Conservation (phyloP, 2,329 filamentous ascomycete species). For the Colletotrichum sp. region DNA sequence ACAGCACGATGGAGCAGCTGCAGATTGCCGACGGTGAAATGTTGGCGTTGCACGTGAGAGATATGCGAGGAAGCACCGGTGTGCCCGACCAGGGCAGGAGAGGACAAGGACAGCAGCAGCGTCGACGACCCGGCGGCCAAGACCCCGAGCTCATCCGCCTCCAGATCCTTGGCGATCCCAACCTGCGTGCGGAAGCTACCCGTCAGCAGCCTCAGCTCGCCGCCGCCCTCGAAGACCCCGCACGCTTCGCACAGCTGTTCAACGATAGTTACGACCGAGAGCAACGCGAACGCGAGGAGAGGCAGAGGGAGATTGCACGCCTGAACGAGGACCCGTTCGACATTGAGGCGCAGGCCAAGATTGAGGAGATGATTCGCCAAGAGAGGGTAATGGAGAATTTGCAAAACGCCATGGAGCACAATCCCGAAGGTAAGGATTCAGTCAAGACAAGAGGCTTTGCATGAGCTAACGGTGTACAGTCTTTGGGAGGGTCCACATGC, state of each 20-base stretch:
- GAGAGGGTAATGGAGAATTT: conserved; percentile 94
- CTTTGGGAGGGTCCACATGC: conserved; percentile 93
- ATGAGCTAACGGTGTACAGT: conserved; percentile 56
- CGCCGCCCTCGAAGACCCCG: conserved; percentile 75
- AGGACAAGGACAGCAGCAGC: conserved; percentile 39
- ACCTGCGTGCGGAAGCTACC: conserved; percentile 72
- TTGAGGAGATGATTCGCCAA: conserved; percentile 96
- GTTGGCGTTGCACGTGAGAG: conserved; percentile 82
- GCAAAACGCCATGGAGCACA: conserved; percentile 96
- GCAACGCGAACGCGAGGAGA: conserved; percentile 73
- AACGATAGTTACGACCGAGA: conserved; percentile 72
- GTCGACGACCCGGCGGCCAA: conserved; percentile 43
- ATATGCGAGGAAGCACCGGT: conserved; percentile 56
- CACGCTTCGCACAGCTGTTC: conserved; percentile 77
- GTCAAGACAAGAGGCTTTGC: not conserved
- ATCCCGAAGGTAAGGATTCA: conserved; percentile 79
- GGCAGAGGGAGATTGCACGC: conserved; percentile 81
- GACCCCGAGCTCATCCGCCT: conserved; percentile 85
- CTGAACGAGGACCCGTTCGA: conserved; percentile 96
- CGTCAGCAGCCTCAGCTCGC: conserved; percentile 79
- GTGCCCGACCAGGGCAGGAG: conserved; percentile 41
- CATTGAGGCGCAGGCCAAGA: conserved; percentile 85
- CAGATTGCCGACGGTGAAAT: conserved; percentile 89
- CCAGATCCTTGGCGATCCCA: conserved; percentile 80
- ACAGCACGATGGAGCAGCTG: conserved; percentile 81